Base-by-base conservation (phyloP, 352 stramenopile species). In the Phytophthora pistaciae region DNA sequence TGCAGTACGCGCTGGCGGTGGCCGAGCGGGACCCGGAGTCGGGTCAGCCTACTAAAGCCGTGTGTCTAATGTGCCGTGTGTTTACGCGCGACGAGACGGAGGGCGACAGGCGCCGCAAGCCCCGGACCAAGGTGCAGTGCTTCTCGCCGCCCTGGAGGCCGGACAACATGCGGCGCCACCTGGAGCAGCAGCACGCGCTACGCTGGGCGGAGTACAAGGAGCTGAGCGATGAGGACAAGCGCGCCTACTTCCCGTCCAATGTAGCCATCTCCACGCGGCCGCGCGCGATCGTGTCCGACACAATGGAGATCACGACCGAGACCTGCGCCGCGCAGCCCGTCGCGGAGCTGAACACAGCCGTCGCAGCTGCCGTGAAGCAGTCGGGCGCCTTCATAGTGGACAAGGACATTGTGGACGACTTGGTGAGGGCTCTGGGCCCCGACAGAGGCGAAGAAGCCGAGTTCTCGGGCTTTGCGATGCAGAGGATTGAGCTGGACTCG, bases 121-220 rank as follows among this genome's bases (percentile, higher is more conserved):
- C 40, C 25, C 65, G 58, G 59, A 71, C 59, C 8, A 66, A 64
- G 18, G 64, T 80, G 14, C 71, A 77, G 20, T 55, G 55, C 23
- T 80, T 72, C 69, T 62, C 73, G 18, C 56, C 31, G 10, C 73
- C 73, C 2, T 80, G 73, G 73, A 49, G 73, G 16, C 71, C 69
- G 1, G 73, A 80, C 57, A 75, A 80, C 42, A 80, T 80, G 69
- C 68, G 64, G 44, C 69, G 67, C 5, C 69, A 80, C 42, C 40
- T 80, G 56, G 60, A 70, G 60, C 58, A 77, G 48, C 72, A 79
- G 25, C 72, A 79, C 60, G 62, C 60, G 5, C 29, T 50, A n/a
- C 62, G 70, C 31, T 79, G 60, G 60, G 13, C 21, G 5, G 10
- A 71, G 40, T 80, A 77, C 50, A 64, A 64, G 14, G 55, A 54